Base-by-base conservation (phyloP, 306 rosid species). In the Datisca glomerata region DNA sequence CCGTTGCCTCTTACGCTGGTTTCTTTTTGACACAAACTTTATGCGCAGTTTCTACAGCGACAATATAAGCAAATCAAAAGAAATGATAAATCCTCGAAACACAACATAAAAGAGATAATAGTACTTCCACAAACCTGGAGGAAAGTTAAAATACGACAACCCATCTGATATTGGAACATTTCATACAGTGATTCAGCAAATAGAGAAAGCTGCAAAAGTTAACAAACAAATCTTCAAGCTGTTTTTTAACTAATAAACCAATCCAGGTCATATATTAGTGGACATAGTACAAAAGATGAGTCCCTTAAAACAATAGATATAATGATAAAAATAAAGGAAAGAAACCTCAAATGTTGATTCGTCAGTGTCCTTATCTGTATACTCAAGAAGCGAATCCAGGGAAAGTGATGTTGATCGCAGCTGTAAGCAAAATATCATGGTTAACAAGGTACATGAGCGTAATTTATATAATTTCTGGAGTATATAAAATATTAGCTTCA, bases 141-240 rank as follows among this genome's bases (percentile, higher is more conserved):
- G 72, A 91, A 84, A 56, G 81, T 44, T 49, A 91, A 68, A 56
- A 91, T 67, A 34, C 73, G 74, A 65, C 64, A 53, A 40, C 98
- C 98, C 96, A 91, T 80, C 73, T 78, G 94, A 73, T 68, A 85
- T 67, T 91, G 98, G 69, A 91, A 82, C 98, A 84, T 91, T 79
- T 91, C 98, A 77, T 74, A 63, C 19, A 84, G 66, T n/a, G 95
- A 63, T 61, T 91, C 98, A 3, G 94, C 92, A 72, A 91, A 84
- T 60, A 91, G 65, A 27, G 96, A 91, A 52, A 91, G 72, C 96
- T 84, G 78, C 73, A 67, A 50, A n/a, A 46, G 62, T 53, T 4
- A 19, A 21, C 43, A 38, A 11, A 18, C 43, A 38, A 16, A 14
- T n/a, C n/a, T n/a, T n/a, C n/a, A n/a, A n/a, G n/a, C n/a, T n/a